Conservation (phyloP, 2,329 filamentous ascomycete genomes). For the Pseudogymnoascus verrucosus region DNA sequence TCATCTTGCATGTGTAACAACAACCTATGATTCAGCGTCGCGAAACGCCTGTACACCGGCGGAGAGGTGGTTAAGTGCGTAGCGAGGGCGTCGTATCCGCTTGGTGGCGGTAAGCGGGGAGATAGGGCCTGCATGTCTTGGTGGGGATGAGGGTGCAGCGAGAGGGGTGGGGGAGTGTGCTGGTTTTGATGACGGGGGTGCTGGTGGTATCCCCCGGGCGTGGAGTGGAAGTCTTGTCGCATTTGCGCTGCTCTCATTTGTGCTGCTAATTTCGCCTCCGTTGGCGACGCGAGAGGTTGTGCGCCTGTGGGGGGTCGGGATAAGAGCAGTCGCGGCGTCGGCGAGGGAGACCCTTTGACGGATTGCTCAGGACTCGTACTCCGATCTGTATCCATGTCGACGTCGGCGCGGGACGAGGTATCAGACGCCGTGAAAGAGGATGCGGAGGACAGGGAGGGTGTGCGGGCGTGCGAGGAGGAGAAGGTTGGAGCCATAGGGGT, state of each 20-base stretch:
- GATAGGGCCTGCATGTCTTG: conserved; percentile 28
- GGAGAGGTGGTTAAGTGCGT: conserved; percentile 38
- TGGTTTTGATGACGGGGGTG: neutral
- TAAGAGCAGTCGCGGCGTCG: neutral
- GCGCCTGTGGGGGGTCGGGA: too few relatives aligned
- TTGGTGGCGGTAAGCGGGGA: conserved; percentile 20
- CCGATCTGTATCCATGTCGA: conserved; percentile 35
- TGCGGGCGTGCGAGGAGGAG: neutral
- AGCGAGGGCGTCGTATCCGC: conserved; percentile 57
- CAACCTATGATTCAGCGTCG: conserved; percentile 71
- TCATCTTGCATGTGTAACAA: conserved; percentile 81
- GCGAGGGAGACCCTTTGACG: conserved; percentile 25
- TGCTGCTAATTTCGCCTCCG: conserved; percentile 24
- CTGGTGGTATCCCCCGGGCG: conserved; percentile 22
- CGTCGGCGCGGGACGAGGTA: too few relatives aligned
- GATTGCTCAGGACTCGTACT: conserved; percentile 38
- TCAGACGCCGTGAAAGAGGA: neutral
- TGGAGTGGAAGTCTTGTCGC: conserved; percentile 21
- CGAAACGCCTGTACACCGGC: conserved; percentile 78
- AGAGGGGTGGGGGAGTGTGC: conserved; percentile 19
- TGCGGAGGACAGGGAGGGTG: neutral
- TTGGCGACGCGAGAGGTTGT: conserved; percentile 14
- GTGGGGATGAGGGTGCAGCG: conserved; percentile 30
- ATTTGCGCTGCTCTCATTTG: conserved; percentile 26
- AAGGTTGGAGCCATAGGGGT: neutral